Evolutionary conservation across 768 basidiomycete species (phyloP), one percentile per base, ranked within the genome.

Genomic region (Sistotremastrum suecicum): DNA sequence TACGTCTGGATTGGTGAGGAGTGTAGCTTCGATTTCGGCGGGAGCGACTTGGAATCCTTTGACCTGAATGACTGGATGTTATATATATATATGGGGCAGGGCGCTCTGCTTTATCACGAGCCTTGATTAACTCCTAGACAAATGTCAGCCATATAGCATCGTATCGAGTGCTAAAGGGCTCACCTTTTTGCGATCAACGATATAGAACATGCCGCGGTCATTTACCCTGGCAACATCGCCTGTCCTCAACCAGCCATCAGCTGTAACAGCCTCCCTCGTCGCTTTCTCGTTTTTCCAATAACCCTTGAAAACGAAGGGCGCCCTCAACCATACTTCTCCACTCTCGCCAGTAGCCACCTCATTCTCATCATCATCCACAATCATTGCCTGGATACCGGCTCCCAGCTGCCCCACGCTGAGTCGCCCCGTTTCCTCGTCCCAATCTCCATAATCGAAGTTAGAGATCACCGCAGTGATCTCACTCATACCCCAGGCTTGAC

Each of bases 21-120:
- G 58, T 0, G 65, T 50, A 3, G 61, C 58, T 50, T 68, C 67
- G 3, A 68, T 56, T 34, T 67, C 65, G 8, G 67, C 66, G 4
- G 67, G 67, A 7, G 67, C 63, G 31, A 68, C 66, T 63, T 53
- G 50, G 41, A 35, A 51, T 34, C 45, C 44, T n/a, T 46, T 46
- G 10, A 51, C 50, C 44, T 69, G 68, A 57, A 69, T 65, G 10
- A 69, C 46, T 48, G 39, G 37, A 41, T 34, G 29, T 42, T n/a
- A 42, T 8, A 50, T 45, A 12, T 45, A 12, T 20, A 20, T 20
- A 1, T 2, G 20, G 1, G 20, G 20, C 20, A 1, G 20, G 20
- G 20, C 20, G 2, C 20, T 20, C 20, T 20, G 2, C 1, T 20
- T 2, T 20, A 20, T 20, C 20, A 20, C 20, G 2, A 20, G 2